Evolutionary conservation across 1,284 basidiomycete species (phyloP), one percentile per base, ranked within the genome.

Genomic region (Puccinia coronata): DNA sequence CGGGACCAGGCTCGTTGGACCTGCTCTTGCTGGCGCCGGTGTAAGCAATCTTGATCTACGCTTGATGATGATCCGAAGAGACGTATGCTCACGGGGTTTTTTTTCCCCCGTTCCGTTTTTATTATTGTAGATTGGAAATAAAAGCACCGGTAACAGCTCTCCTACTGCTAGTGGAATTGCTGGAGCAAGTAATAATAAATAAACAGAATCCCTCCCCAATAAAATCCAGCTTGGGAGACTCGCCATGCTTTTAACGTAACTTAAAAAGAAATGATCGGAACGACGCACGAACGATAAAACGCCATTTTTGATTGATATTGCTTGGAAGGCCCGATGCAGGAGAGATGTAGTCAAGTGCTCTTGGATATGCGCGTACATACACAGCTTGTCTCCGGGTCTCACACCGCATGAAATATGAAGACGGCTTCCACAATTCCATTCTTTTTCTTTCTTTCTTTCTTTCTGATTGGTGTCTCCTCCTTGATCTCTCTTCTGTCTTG

Each of bases 1-100:
- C 75, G 39, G 75, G 75, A 31, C 75, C 77, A 28, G 77, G 77
- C 55, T 79, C 16, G 77, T 79, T 18, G 77, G 77, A 20, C 47
- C 63, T 39, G 77, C 77, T 36, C 63, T 79, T 39, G 77, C 77
- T 55, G 77, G 67, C 23, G 77, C 67, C 1, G 67, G 77, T 8
- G 67, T 70, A 71, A 67, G 75, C 31, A 25, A 25, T 23, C 11
- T 43, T 23, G 18, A 31, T 0, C 43, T 25, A 11, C 39, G 9
- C 9, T 57, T 47, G 39, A n/a, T n/a, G n/a, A n/a, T n/a, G n/a
- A n/a, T n/a, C n/a, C n/a, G n/a, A 69, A 69, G 59, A 34, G 59
- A 36, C 4, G 31, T 20, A 34, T 36, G 16, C 31, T 61, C 59
- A 61, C 20, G 12, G 14, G 31, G 18, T 61, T 16, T 69, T 69